Evolutionary conservation across 2,329 filamentous ascomycete species (phyloP), one percentile per base, ranked within the genome.

Genomic region (Aspergillus puulaauensis): DNA sequence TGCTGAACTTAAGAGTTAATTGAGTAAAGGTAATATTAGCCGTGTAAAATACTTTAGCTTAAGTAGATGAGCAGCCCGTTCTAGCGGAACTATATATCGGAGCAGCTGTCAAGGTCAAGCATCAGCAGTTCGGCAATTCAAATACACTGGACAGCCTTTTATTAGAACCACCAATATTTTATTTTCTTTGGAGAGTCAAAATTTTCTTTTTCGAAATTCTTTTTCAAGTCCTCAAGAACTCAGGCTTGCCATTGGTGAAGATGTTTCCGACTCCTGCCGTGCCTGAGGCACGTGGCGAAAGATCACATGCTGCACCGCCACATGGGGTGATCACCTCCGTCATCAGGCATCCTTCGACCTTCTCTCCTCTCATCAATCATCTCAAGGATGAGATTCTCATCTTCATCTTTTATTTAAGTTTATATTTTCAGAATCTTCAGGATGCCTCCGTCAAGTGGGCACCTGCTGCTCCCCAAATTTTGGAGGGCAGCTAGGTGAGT

Each of bases 361-460:
- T 33, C 59, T 31, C 49, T 63, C 35, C 27, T 52, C 57, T 52
- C 59, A 62, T 64, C 58, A 50, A 56, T 45, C 55, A 44, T 57
- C 54, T 49, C 35, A 40, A 46, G 49, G 54, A 68, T 68, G 63
- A 51, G 46, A 40, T 45, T 47, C 56, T 46, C 60, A 66, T 63
- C 60, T 46, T 52, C 59, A 33, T 57, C 57, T 54, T 54, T 23
- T 49, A 31, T 33, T 51, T 54, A 51, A 50, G 37, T 33, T 33
- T 54, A 53, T 44, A 31, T 19, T 31, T 17, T 56, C 17, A 48
- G 57, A 39, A 49, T 45, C 31, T 35, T 64, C 67, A 73, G 62
- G 59, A 81, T 81, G 79, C 75, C 79, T 70, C 75, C 77, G 64
- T 74, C 75, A 54, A 77, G 71, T 69, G 79, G 78, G 71, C 78